These are phyloP conservation scores for Phyllachora maydis DNA, from an alignment of 2,329 filamentous ascomycete genomes.

Conservation along the genomic window DNA sequence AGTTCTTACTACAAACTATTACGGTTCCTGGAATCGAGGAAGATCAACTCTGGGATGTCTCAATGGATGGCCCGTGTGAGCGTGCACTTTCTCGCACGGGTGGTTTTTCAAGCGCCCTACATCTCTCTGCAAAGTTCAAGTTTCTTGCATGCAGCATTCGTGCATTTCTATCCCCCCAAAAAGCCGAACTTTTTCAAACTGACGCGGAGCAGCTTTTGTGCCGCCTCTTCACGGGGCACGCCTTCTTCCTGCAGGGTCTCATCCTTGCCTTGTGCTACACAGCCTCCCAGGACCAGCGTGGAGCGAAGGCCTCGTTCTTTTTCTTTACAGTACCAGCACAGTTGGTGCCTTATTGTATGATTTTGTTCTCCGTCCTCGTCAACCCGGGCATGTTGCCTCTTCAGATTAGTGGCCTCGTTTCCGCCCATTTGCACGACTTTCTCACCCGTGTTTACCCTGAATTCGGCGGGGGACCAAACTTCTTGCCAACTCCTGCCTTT, in stretches of 20 bases:
- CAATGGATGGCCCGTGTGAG: constrained; percentile 47
- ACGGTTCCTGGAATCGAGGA: constrained; percentile 71
- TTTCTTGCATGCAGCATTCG: constrained; percentile 2
- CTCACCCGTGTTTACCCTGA: constrained; percentile 72
- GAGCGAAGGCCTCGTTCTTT: constrained; percentile 56
- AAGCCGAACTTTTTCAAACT: too few relatives aligned
- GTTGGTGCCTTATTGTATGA: constrained; percentile 60
- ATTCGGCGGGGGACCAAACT: constrained; percentile 66
- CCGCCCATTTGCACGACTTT: constrained; percentile 83
- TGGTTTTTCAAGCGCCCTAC: constrained; percentile 44
- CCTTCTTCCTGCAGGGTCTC: constrained; percentile 40
- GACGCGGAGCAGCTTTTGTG: constrained; percentile 22
- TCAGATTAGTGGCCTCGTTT: constrained; percentile 60
- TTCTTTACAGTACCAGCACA: constrained; percentile 70
- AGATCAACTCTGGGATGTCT: constrained; percentile 61
- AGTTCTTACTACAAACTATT: constrained; percentile 44
- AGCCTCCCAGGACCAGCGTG: constrained; percentile 66
- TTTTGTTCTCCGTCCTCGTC: constrained; percentile 53
- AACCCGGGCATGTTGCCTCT: constrained; percentile 34
- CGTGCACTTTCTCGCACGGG: constrained; percentile 33
- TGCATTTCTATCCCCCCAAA: too few relatives aligned
- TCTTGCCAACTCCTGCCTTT: constrained; percentile 53
- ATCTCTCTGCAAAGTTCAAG: constrained; percentile 15
- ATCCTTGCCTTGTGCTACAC: constrained; percentile 70
- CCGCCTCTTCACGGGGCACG: constrained; percentile 25